Evolutionary conservation across 495 filamentous ascomycete genomes (phyloP).

Genomic region (Peziza echinospora): DNA sequence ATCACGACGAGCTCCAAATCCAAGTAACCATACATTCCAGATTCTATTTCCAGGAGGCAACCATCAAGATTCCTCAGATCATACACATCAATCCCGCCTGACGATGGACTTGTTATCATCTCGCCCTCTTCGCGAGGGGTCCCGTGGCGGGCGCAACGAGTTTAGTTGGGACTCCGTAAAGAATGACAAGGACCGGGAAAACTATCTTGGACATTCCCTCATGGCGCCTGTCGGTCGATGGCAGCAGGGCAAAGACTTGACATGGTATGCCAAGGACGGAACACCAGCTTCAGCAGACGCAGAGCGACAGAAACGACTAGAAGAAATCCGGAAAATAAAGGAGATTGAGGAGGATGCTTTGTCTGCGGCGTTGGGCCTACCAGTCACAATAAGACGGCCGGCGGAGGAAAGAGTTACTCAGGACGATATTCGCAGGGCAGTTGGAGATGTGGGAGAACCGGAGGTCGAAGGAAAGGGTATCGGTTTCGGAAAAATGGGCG

Average conservation of each 20-base stretch:
- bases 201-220: constrained; percentile 88
- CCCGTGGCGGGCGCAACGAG: constrained; percentile 72
- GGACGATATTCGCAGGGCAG: constrained; percentile 12
- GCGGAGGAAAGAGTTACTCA: constrained; percentile 13
- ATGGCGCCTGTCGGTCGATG: constrained; percentile 94
- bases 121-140: constrained; percentile 55
- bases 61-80: too few relatives aligned
- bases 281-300: constrained; percentile 20
- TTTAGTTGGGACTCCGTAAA: constrained; percentile 96
- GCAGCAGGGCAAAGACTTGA: constrained; percentile 72
- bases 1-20: too few relatives aligned
- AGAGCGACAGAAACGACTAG: constrained; percentile 33
- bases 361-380: constrained; percentile 56
- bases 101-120: constrained; percentile 75
- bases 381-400: constrained; percentile 28
- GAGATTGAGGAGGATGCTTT: constrained; percentile 86
- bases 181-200: constrained; percentile 68
- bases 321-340: constrained; percentile 64
- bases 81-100: too few relatives aligned
- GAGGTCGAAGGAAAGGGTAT: constrained; percentile 11
- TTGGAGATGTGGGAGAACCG: constrained; percentile 5
- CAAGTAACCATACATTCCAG: too few relatives aligned
- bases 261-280: constrained; percentile 69
- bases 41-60: too few relatives aligned
- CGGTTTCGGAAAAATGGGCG: constrained; percentile 7